These are phyloP conservation scores for Colletotrichum cordylinicola DNA, from an alignment of 2,329 filamentous ascomycete genomes.

Conservation along the genomic window DNA sequence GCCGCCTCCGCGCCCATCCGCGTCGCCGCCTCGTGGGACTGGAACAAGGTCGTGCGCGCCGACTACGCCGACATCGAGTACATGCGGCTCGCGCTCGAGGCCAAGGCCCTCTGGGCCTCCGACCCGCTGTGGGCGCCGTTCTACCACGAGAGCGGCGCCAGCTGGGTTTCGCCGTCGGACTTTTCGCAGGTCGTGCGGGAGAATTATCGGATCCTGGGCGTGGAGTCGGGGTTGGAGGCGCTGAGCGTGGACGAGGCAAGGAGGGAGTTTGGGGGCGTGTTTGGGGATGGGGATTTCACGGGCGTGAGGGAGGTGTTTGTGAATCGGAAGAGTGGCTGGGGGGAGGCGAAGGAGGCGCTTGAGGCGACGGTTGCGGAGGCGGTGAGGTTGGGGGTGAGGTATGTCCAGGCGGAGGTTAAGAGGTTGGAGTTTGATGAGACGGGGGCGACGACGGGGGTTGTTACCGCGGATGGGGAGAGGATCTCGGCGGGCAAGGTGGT, in stretches of 20 bases:
- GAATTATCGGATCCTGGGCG: conserved; percentile 31
- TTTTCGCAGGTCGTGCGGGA: conserved; percentile 39
- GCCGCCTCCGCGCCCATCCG: conserved; percentile 26
- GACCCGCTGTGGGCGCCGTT: conserved; percentile 32
- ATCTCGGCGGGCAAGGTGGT: conserved; percentile 56
- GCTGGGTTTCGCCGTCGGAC: conserved; percentile 37
- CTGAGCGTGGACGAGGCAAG: conserved; percentile 54
- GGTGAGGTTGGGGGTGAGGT: conserved; percentile 55
- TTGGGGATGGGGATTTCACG: conserved; percentile 57
- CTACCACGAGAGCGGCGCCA: conserved; percentile 41
- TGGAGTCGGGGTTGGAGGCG: conserved; percentile 38
- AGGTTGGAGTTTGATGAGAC: conserved; percentile 42
- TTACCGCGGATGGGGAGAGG: conserved; percentile 46
- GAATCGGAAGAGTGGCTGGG: conserved; percentile 62
- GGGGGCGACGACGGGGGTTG: conserved; percentile 54
- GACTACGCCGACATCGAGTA: conserved; percentile 39
- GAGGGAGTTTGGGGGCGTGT: conserved; percentile 54
- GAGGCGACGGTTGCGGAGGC: conserved; percentile 51
- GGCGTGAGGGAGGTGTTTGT: conserved; percentile 58
- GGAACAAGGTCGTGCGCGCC: conserved; percentile 43
- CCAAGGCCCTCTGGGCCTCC: conserved; percentile 31
- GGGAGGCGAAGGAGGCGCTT: conserved; percentile 58
- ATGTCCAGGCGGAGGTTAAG: conserved; percentile 50
- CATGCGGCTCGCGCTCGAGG: conserved; percentile 34
- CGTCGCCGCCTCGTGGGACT: conserved; percentile 34